These are phyloP conservation scores for Stropharia rugosoannulata DNA, from an alignment of 768 basidiomycete species.

Conservation along the genomic window DNA sequence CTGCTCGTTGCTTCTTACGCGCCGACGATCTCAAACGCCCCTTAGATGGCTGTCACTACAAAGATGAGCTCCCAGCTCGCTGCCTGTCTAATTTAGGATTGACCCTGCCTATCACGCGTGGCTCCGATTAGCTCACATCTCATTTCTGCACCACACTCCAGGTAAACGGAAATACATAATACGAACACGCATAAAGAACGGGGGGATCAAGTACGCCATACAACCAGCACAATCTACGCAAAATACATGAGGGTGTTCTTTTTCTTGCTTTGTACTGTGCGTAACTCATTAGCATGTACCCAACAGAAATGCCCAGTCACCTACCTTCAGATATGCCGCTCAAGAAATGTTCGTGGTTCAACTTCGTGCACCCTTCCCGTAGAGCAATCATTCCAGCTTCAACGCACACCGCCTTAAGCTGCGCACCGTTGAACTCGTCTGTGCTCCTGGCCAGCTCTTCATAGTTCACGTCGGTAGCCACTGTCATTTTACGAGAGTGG, in stretches of 20 bases:
- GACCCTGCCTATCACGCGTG: conserved; percentile 11
- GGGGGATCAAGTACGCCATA: background rate
- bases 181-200: background rate
- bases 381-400: conserved; percentile 99
- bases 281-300: conserved; percentile 18
- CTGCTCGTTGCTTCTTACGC: conserved; percentile 22
- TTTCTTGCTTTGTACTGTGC: conserved; percentile 96
- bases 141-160: conserved; percentile 8
- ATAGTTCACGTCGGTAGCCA: conserved; percentile 87
- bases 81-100: conserved; percentile 22
- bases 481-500: conserved; percentile 95
- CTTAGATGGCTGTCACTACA: conserved; percentile 19
- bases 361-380: conserved; percentile 84
- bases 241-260: conserved; percentile 98
- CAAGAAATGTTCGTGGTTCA: conserved; percentile 95
- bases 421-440: conserved; percentile 98
- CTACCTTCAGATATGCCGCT: conserved; percentile 86
- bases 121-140: conserved; percentile 11
- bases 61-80: conserved; percentile 3
- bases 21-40: conserved; percentile 27
- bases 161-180: background rate
- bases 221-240: conserved; percentile 46
- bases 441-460: conserved; percentile 96
- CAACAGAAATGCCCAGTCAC: conserved; percentile 18
- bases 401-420: conserved; percentile 96